Evolutionary conservation across 441 rosid species (phyloP).

Genomic region (Breynia disticha): DNA sequence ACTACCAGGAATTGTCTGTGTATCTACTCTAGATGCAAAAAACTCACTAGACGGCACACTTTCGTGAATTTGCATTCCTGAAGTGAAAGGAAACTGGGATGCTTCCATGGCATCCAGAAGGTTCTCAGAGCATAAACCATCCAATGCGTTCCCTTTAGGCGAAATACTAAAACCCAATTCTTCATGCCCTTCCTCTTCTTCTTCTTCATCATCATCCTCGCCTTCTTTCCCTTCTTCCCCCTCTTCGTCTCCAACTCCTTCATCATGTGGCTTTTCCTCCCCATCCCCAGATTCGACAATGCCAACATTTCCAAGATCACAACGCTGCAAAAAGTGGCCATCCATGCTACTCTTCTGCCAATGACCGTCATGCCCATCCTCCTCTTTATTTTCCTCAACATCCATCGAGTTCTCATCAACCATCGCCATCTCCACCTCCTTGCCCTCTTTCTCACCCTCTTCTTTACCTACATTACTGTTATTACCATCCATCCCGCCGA

Average conservation of each 20-base stretch:
- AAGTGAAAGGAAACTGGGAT: constrained; percentile 35
- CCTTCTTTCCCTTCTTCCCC: constrained; percentile 21
- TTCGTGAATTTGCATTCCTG: constrained; percentile 40
- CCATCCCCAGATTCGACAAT: constrained; percentile 19
- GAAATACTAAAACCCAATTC: constrained; percentile 39
- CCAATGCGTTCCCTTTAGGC: constrained; percentile 34
- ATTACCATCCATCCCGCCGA: constrained; percentile 18
- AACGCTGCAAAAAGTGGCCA: constrained; percentile 24
- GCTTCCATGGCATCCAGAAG: constrained; percentile 53
- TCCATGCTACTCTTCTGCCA: constrained; percentile 21
- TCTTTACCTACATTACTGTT: constrained; percentile 1
- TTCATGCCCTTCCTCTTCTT: constrained; percentile 25
- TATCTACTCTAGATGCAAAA: constrained; percentile 41
- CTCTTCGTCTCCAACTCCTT: constrained; percentile 15
- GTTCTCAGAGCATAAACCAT: constrained; percentile 42
- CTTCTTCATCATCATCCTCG: constrained; percentile 20
- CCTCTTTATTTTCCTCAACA: constrained; percentile 25
- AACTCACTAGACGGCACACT: constrained; percentile 39
- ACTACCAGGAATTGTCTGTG: constrained; percentile 35
- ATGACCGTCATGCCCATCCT: constrained; percentile 21
- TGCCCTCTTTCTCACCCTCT: not conserved
- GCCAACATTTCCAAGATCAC: constrained; percentile 14
- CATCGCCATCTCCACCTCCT: constrained; percentile 15
- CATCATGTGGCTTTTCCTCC: constrained; percentile 23
- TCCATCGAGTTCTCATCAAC: constrained; percentile 13